Conservation (phyloP, 148 eudicot species). For the Vaccinium vitisidaea region DNA sequence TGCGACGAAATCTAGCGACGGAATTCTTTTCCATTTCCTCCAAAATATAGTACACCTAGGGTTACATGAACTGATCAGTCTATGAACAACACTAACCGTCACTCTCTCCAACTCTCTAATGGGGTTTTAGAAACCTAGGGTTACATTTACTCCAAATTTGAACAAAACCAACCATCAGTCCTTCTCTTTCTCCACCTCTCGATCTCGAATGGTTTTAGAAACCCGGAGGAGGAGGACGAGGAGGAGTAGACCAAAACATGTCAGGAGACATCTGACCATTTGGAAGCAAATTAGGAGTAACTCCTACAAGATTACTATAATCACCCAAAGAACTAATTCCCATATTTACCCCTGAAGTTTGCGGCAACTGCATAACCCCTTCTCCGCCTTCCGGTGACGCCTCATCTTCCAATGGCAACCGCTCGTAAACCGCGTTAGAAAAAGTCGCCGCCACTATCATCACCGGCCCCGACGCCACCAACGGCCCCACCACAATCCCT, state of each 20-base stretch:
- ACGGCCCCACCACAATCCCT: constrained; percentile 68
- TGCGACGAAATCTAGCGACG: no score
- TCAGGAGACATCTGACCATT: constrained; percentile 5
- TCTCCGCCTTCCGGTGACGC: constrained; percentile 14
- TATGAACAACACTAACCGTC: no score
- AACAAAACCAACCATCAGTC: not conserved
- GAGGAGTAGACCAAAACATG: not conserved
- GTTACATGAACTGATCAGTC: not conserved
- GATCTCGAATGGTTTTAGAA: not conserved
- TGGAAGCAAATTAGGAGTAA: not conserved
- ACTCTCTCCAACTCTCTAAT: no score
- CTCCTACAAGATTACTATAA: not conserved
- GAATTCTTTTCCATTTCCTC: no score
- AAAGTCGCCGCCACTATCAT: constrained; percentile 83
- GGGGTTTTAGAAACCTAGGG: not conserved
- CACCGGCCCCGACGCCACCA: constrained; percentile 64
- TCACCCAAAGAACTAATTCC: not conserved
- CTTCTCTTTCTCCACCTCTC: not conserved
- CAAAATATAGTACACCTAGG: not conserved
- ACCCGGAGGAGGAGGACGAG: not conserved
- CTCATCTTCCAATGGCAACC: constrained; percentile 66
- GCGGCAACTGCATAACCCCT: not conserved
- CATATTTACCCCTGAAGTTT: not conserved
- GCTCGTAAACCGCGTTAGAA: constrained; percentile 77
- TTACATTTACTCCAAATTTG: not conserved